These are phyloP conservation scores for Aspergillus unguis DNA, from an alignment of 2,329 filamentous ascomycete species.

Conservation along the genomic window DNA sequence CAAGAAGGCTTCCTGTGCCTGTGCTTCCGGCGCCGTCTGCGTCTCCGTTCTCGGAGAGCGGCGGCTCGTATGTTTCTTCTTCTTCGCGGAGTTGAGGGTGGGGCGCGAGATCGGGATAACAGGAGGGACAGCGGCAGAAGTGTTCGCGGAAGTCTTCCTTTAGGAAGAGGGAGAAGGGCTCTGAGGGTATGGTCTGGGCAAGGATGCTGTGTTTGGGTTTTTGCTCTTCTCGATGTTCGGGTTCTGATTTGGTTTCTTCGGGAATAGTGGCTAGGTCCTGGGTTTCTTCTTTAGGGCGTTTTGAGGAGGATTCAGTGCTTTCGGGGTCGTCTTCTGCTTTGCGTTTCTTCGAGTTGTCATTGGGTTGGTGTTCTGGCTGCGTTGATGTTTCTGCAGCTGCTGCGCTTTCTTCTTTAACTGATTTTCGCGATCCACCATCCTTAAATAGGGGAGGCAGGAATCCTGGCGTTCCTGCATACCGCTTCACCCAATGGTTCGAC, in stretches of 20 bases:
- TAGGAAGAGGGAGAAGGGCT: slow-evolving; percentile 77
- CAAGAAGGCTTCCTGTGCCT: slow-evolving; percentile 78
- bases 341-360: slow-evolving; percentile 58
- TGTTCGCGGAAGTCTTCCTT: slow-evolving; percentile 72
- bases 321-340: slow-evolving; percentile 56
- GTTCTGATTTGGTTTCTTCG: slow-evolving; percentile 13
- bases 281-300: slow-evolving; percentile 50
- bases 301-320: slow-evolving; percentile 23
- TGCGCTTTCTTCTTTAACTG: background rate
- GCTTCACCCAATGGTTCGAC: slow-evolving; percentile 85
- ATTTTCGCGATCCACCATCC: slow-evolving; percentile 25
- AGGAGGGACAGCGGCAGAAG: slow-evolving; percentile 78
- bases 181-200: slow-evolving; percentile 50
- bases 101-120: slow-evolving; percentile 67
- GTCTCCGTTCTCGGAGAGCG: slow-evolving; percentile 66
- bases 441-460: slow-evolving; percentile 72
- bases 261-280: slow-evolving; percentile 11
- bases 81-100: slow-evolving; percentile 86
- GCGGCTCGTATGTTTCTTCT: slow-evolving; percentile 91
- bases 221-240: background rate
- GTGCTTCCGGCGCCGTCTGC: slow-evolving; percentile 47
- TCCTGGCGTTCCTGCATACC: slow-evolving; percentile 73
- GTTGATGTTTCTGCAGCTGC: background rate
- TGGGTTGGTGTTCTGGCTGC: slow-evolving; percentile 15
- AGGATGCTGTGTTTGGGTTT: slow-evolving; percentile 61